Evolutionary conservation across 1,284 basidiomycete species (phyloP).

Genomic region (Hymenochaete sp.): DNA sequence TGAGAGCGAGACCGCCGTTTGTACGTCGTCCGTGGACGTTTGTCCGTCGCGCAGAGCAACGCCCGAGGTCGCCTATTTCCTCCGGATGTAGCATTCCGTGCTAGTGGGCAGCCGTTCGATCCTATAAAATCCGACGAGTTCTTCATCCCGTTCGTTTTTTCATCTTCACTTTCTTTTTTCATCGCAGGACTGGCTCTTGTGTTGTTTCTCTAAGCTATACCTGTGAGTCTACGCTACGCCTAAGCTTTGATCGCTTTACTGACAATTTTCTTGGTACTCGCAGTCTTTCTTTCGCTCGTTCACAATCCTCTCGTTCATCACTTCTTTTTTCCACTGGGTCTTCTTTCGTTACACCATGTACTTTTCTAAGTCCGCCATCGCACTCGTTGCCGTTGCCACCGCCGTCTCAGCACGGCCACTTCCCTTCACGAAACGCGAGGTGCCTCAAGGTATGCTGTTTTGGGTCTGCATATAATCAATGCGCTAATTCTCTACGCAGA

Average conservation of each 20-base stretch:
- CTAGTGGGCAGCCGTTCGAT: no score
- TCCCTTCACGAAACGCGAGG: conserved; percentile 38
- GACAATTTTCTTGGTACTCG: neutral
- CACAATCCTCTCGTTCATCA: conserved; percentile 16
- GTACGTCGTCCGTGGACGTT: no score
- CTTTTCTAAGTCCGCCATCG: conserved; percentile 33
- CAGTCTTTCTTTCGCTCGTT: neutral
- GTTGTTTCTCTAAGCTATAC: conserved; percentile 24
- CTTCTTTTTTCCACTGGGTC: conserved; percentile 4
- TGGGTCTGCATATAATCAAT: neutral
- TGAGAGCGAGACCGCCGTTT: no score
- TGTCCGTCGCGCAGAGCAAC: no score
- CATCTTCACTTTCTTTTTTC: conserved; percentile 29
- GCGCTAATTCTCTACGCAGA: conserved; percentile 32
- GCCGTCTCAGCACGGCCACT: conserved; percentile 36
- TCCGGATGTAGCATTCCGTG: no score
- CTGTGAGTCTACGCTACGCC: conserved; percentile 18
- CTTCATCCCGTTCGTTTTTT: neutral
- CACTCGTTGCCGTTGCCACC: conserved; percentile 31
- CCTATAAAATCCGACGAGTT: no score
- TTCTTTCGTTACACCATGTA: conserved; percentile 28
- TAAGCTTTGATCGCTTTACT: conserved; percentile 1
- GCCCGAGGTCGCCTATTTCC: no score
- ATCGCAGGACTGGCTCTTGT: conserved; percentile 52
- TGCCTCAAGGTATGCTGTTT: conserved; percentile 46